Percentiles rank a stretch among this genome's conserved stretches.
These are phyloP conservation scores for Aspergillus avenaceus DNA, from an alignment of 495 filamentous ascomycete species.

Conservation along the genomic window DNA sequence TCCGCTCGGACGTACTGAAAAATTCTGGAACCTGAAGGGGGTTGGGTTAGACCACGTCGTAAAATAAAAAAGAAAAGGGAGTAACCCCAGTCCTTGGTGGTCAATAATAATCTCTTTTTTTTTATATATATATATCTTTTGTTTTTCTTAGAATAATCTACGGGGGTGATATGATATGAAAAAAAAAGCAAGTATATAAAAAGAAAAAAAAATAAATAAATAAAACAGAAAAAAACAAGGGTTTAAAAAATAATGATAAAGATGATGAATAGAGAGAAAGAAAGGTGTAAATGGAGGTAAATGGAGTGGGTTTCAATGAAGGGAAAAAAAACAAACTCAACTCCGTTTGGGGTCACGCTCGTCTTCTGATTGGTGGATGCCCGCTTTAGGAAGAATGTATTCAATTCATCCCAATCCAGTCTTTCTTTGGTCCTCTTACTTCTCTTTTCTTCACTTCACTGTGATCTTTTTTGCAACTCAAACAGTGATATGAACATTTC, in stretches of 20 bases:
- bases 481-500: neutral
- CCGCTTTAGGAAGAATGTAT: neutral
- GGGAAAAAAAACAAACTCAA: neutral
- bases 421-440: no score
- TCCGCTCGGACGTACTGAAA: neutral
- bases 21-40: neutral
- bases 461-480: neutral
- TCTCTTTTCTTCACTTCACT: no score
- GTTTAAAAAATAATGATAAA: neutral
- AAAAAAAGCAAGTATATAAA: no score
- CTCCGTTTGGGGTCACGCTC: neutral
- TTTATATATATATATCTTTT: no score
- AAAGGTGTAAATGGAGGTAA: neutral
- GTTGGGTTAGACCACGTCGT: neutral
- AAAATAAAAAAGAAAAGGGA: neutral
- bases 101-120: no score
- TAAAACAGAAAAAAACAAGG: slow-evolving; percentile 7
- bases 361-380: neutral
- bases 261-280: neutral
- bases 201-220: no score
- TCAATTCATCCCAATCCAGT: neutral
- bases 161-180: no score
- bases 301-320: no score
- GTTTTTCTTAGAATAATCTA: no score
- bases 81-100: neutral